These are phyloP conservation scores for Clarireedia hainanense DNA, from an alignment of 2,329 filamentous ascomycete genomes.

Conservation along the genomic window DNA sequence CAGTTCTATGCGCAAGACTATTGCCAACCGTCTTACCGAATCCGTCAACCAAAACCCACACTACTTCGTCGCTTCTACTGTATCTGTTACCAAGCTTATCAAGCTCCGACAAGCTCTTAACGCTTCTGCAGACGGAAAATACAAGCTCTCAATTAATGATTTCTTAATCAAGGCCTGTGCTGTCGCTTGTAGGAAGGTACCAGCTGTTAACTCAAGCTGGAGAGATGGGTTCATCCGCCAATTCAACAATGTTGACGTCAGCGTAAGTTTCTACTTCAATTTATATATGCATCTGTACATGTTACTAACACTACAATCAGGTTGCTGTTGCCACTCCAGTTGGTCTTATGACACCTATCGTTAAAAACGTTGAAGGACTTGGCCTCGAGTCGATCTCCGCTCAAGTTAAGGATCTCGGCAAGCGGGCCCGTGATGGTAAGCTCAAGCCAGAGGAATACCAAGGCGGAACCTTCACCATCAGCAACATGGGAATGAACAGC, in stretches of 20 bases:
- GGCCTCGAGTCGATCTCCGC: constrained; percentile 83
- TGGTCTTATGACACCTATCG: constrained; percentile 95
- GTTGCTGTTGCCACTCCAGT: constrained; percentile 62
- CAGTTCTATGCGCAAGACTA: constrained; percentile 95
- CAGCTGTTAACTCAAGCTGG: constrained; percentile 94
- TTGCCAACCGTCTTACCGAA: constrained; percentile 82
- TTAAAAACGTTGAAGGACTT: constrained; percentile 78
- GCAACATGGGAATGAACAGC: constrained; percentile 99
- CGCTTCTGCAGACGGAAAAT: constrained; percentile 78
- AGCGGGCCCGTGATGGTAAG: constrained; percentile 93
- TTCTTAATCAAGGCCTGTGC: constrained; percentile 97
- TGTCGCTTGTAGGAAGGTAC: constrained; percentile 85
- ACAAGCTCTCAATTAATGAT: constrained; percentile 99
- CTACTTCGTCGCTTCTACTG: constrained; percentile 88
- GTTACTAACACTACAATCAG: constrained; percentile 13
- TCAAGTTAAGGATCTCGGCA: constrained; percentile 92
- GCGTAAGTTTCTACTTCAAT: constrained; percentile 55
- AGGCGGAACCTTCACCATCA: constrained; percentile 97
- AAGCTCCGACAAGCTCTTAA: constrained; percentile 95
- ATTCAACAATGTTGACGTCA: constrained; percentile 88
- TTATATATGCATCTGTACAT: neutral
- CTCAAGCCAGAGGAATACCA: constrained; percentile 99
- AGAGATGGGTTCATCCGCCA: constrained; percentile 83
- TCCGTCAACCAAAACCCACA: constrained; percentile 92
- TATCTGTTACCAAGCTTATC: constrained; percentile 90